Evolutionary conservation across 805 yeast genomes (phyloP).

Genomic region (Wickerhamomyces alni): DNA sequence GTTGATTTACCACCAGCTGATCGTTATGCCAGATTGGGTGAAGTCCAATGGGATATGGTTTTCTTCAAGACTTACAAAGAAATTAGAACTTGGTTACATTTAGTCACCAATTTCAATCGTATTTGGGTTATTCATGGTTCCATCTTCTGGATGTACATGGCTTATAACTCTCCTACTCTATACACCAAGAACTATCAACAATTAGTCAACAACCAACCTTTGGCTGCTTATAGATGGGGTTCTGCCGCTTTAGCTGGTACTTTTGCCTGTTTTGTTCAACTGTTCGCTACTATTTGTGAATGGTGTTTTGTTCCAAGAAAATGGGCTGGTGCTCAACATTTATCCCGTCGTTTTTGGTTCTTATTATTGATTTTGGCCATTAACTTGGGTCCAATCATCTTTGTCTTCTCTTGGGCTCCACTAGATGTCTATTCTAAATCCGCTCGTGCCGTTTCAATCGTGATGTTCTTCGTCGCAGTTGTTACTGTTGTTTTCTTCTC

Average conservation of each 20-base stretch:
- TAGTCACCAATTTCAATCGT: constrained; percentile 93
- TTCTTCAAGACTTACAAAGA: constrained; percentile 96
- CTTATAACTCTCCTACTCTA: constrained; percentile 86
- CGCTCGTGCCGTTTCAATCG: constrained; percentile 75
- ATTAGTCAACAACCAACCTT: constrained; percentile 78
- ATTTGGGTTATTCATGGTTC: constrained; percentile 94
- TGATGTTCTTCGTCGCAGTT: constrained; percentile 84
- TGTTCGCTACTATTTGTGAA: constrained; percentile 83
- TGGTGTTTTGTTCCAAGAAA: constrained; percentile 96
- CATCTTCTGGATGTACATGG: constrained; percentile 90
- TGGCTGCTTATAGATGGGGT: constrained; percentile 89
- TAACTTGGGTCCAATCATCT: constrained; percentile 83
- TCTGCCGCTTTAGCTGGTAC: constrained; percentile 89
- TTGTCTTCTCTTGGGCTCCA: constrained; percentile 78
- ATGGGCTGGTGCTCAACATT: constrained; percentile 99
- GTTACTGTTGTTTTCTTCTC: constrained; percentile 82
- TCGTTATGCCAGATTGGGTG: constrained; percentile 85
- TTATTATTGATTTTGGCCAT: constrained; percentile 56
- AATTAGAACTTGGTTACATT: constrained; percentile 95
- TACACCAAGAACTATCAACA: constrained; percentile 86
- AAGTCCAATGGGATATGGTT: constrained; percentile 85
- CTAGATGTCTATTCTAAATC: constrained; percentile 58
- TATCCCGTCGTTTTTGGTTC: constrained; percentile 81
- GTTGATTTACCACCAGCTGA: constrained; percentile 87
- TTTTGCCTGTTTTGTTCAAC: constrained; percentile 75